These are phyloP conservation scores for Oidiodendron maius DNA, from an alignment of 495 filamentous ascomycete species.

Conservation along the genomic window DNA sequence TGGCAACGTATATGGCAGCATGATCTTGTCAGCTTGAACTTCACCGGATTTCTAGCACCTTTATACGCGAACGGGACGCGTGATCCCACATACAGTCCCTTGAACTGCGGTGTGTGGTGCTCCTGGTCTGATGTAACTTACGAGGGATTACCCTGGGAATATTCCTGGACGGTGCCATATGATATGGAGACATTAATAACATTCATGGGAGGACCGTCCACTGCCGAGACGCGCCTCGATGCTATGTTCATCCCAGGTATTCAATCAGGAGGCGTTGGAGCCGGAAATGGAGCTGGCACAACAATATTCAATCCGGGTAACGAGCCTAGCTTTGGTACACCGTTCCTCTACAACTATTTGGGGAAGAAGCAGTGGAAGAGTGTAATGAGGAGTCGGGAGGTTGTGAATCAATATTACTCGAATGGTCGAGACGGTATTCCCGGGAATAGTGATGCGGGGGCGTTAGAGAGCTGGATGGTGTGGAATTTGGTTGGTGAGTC, in stretches of 20 bases:
- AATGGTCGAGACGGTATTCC: conserved; percentile 39
- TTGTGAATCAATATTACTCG: conserved; percentile 35
- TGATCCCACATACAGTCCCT: conserved; percentile 34
- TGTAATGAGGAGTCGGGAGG: conserved; percentile 28
- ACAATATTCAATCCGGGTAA: conserved; percentile 67
- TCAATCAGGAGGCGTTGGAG: neutral
- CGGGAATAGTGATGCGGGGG: conserved; percentile 54
- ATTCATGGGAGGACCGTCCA: conserved; percentile 50
- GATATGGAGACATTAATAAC: conserved; percentile 57
- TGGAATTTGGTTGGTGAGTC: conserved; percentile 47
- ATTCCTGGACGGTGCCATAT: conserved; percentile 60
- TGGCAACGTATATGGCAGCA: conserved; percentile 50
- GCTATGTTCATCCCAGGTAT: conserved; percentile 45
- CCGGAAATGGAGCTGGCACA: conserved; percentile 25
- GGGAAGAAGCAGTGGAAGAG: conserved; percentile 4
- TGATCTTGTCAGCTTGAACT: conserved; percentile 53
- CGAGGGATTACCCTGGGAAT: conserved; percentile 65
- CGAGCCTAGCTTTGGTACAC: conserved; percentile 61
- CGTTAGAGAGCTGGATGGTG: conserved; percentile 53
- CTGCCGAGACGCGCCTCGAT: conserved; percentile 52
- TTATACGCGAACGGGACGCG: conserved; percentile 56
- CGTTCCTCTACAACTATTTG: conserved; percentile 62
- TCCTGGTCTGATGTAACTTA: conserved; percentile 58
- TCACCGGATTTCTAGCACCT: conserved; percentile 63
- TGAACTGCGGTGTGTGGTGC: conserved; percentile 50